A percentile compares a stretch with the other conserved stretches of the same genome.
Conservation (phyloP, 306 rosid genomes). For the Boehmeria nivea region DNA sequence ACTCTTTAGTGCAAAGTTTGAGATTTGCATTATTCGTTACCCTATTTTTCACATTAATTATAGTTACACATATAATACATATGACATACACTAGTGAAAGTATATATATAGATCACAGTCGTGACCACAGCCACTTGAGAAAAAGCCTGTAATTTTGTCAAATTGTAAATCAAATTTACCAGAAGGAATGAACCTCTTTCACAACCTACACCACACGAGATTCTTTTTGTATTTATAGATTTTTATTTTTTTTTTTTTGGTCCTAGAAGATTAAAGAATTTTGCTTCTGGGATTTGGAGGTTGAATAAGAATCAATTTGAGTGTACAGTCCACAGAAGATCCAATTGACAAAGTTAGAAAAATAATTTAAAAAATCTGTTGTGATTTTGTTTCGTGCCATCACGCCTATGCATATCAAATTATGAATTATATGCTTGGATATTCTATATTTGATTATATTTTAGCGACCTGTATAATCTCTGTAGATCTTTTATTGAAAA, state of each 20-base stretch:
- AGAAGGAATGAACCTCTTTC: conserved; percentile 9
- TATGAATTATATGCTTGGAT: neutral
- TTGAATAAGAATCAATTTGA: conserved; percentile 19
- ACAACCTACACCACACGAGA: no score
- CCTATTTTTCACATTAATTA: conserved; percentile 26
- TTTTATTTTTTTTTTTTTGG: neutral
- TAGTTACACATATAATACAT: conserved; percentile 19
- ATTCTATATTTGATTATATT: neutral
- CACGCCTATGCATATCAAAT: neutral
- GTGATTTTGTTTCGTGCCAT: neutral
- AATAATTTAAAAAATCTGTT: neutral
- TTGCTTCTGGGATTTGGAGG: conserved; percentile 15
- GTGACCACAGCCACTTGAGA: neutral
- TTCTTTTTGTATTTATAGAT: conserved; percentile 21
- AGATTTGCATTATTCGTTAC: no score
- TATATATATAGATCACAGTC: conserved; percentile 25
- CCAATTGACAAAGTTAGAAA: neutral
- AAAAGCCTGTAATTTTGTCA: no score
- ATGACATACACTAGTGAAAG: conserved; percentile 24
- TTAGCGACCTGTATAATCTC: neutral
- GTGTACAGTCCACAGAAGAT: conserved; percentile 37
- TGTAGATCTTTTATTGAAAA: neutral
- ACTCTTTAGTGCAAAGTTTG: no score
- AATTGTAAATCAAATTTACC: conserved; percentile 42
- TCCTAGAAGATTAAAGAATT: conserved; percentile 11